Percentiles rank a stretch among this genome's conserved stretches.
phyloP scores from a whole-genome alignment of 768 basidiomycete genomes.

The Trametes villosa region DNA sequence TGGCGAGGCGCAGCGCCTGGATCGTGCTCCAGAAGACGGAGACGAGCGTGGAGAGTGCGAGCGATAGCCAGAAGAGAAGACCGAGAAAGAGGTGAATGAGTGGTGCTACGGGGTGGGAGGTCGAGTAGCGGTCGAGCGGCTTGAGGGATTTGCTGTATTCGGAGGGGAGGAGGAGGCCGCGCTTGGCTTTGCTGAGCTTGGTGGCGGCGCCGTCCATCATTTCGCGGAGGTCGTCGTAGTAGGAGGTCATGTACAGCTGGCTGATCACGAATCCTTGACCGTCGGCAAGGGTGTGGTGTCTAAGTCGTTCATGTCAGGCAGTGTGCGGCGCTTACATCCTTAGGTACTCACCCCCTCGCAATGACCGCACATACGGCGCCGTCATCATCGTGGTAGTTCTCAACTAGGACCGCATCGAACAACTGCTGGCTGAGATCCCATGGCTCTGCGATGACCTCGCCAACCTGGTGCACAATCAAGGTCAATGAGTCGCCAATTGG shows the following conservation, averaged over 20 bases:
- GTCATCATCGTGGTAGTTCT: constrained; percentile 31
- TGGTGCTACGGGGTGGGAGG: constrained; percentile 13
- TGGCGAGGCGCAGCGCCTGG: constrained; percentile 17
- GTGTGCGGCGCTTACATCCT: too few relatives aligned
- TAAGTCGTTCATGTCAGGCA: too few relatives aligned
- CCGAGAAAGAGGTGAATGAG: constrained; percentile 23
- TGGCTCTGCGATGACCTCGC: constrained; percentile 26
- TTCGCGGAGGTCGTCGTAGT: constrained; percentile 25
- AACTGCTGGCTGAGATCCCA: constrained; percentile 28
- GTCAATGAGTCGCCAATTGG: neutral
- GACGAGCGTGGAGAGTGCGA: constrained; percentile 3
- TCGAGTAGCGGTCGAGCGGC: constrained; percentile 22
- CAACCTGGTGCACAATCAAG: constrained; percentile 19
- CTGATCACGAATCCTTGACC: constrained; percentile 33
- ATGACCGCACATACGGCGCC: constrained; percentile 26
- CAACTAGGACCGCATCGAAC: constrained; percentile 27
- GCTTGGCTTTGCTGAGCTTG: constrained; percentile 15
- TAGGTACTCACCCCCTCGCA: constrained; percentile 21
- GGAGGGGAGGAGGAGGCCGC: constrained; percentile 26
- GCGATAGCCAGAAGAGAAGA: constrained; percentile 23
- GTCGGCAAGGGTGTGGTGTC: constrained; percentile 31
- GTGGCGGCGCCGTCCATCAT: constrained; percentile 18
- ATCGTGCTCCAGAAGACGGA: constrained; percentile 25
- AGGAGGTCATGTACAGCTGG: constrained; percentile 31
- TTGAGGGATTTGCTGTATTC: constrained; percentile 22